Percentiles rank a stretch among this genome's conserved stretches.
Evolutionary conservation across 148 eudicot genomes (phyloP).

Genomic region (Rhododendron griersonianum): DNA sequence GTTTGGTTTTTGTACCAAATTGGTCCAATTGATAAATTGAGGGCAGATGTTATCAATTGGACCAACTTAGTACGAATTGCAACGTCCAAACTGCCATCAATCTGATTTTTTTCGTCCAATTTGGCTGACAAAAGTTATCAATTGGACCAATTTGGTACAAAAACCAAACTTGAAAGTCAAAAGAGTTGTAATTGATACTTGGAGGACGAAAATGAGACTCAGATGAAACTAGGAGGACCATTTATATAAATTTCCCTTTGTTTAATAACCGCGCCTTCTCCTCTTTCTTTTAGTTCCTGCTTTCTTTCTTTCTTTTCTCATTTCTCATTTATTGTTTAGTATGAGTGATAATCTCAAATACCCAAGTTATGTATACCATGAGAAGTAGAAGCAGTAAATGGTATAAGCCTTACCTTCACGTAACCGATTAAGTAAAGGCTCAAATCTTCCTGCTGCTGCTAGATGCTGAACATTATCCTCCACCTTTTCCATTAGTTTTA

Average conservation of each 20-base stretch:
- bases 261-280: not conserved
- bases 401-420: slow-evolving; percentile 38
- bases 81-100: too few species aligned
- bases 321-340: not conserved
- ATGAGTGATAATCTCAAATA: not conserved
- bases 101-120: too few species aligned
- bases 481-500: slow-evolving; percentile 41
- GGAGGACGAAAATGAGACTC: too few species aligned
- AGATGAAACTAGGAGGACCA: too few species aligned
- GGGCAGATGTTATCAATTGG: too few species aligned
- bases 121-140: too few species aligned
- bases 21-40: too few species aligned
- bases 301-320: not conserved
- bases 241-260: not conserved
- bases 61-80: too few species aligned
- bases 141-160: too few species aligned
- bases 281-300: not conserved
- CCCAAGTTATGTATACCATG: not conserved
- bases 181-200: too few species aligned
- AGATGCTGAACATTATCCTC: slow-evolving; percentile 52
- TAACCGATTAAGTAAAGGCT: slow-evolving; percentile 50
- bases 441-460: slow-evolving; percentile 66
- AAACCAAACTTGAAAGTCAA: too few species aligned
- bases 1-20: too few species aligned
- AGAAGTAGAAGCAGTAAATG: not conserved